These are phyloP conservation scores for Cyclaneusma minus DNA, from an alignment of 2,329 filamentous ascomycete genomes.

Conservation along the genomic window DNA sequence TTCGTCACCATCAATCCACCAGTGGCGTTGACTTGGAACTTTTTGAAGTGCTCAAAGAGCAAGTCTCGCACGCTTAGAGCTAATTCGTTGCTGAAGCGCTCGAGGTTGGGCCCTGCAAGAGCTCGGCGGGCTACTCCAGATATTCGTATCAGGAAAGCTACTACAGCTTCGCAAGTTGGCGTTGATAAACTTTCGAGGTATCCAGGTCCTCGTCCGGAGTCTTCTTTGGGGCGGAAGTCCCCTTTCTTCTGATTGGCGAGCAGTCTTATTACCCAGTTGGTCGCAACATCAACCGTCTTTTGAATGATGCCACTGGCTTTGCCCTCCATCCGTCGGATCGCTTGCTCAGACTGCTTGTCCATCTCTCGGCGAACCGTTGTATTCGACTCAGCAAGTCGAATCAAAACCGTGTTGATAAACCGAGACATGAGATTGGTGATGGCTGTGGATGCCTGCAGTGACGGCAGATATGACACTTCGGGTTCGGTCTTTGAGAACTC, in stretches of 20 bases:
- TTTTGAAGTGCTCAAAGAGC: slow-evolving; percentile 86
- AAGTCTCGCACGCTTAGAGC: slow-evolving; percentile 63
- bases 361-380: slow-evolving; percentile 68
- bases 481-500: slow-evolving; percentile 74
- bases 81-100: slow-evolving; percentile 70
- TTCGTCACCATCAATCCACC: slow-evolving; percentile 92
- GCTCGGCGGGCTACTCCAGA: slow-evolving; percentile 48
- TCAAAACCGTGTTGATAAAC: slow-evolving; percentile 78
- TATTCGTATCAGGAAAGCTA: slow-evolving; percentile 60
- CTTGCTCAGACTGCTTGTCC: slow-evolving; percentile 45
- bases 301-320: slow-evolving; percentile 56
- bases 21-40: slow-evolving; percentile 82
- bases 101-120: slow-evolving; percentile 71
- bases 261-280: slow-evolving; percentile 48
- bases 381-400: slow-evolving; percentile 78
- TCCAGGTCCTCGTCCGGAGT: slow-evolving; percentile 23
- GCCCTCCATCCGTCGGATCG: slow-evolving; percentile 47
- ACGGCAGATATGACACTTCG: slow-evolving; percentile 69
- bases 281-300: slow-evolving; percentile 47
- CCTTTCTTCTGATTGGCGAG: slow-evolving; percentile 52
- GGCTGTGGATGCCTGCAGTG: slow-evolving; percentile 66
- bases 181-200: slow-evolving; percentile 68
- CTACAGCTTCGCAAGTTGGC: slow-evolving; percentile 67
- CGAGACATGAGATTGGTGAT: slow-evolving; percentile 89
- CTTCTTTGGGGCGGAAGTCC: slow-evolving; percentile 54